Conservation (phyloP, 176 grass and related monocot species). For the Zea mays region DNA sequence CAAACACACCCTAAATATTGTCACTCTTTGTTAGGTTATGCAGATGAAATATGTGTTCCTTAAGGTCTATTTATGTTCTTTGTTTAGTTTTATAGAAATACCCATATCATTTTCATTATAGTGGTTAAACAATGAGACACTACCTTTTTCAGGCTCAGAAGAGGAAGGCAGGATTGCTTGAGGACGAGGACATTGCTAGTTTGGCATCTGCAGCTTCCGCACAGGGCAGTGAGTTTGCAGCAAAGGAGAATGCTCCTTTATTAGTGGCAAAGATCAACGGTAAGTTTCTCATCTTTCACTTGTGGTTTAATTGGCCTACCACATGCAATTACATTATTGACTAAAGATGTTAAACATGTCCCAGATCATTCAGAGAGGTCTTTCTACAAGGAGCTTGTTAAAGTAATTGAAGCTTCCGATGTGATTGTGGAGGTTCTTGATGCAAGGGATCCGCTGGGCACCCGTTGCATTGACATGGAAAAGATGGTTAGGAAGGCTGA, state of each 20-base stretch:
- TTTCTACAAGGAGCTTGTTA: constrained; percentile 94
- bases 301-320: not conserved
- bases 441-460: constrained; percentile 77
- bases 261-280: constrained; percentile 57
- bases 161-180: constrained; percentile 72
- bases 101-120: not conserved
- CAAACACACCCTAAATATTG: too few relatives aligned
- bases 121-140: not conserved
- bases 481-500: constrained; percentile 74
- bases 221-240: constrained; percentile 42
- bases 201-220: constrained; percentile 50
- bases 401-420: constrained; percentile 92
- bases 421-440: constrained; percentile 95
- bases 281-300: constrained; percentile 34
- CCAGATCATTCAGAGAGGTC: constrained; percentile 90
- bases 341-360: constrained; percentile 17
- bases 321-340: not conserved
- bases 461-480: constrained; percentile 84
- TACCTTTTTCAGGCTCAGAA: constrained; percentile 63
- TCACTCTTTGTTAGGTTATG: not conserved
- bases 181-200: constrained; percentile 60
- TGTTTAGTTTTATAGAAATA: not conserved
- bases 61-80: constrained; percentile 17
- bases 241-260: constrained; percentile 41
- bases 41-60: not conserved